phyloP scores from a whole-genome alignment of 192 early-diverging fungal species.

The Rhizophagus prolifer region DNA sequence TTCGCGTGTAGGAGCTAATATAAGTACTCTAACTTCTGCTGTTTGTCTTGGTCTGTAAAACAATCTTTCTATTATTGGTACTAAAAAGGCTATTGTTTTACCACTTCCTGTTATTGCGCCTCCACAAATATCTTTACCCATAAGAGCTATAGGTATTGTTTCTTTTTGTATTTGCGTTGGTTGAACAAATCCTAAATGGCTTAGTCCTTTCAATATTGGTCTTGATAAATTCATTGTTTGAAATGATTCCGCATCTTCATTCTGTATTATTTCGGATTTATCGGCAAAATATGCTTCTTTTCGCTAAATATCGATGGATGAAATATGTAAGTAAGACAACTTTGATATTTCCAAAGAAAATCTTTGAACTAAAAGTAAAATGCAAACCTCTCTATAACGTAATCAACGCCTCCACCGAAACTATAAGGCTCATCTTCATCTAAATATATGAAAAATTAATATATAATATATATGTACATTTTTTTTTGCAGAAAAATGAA shows the following conservation, averaged over 20 bases:
- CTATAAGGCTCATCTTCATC: conserved; percentile 33
- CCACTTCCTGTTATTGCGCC: conserved; percentile 98
- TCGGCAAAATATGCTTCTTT: conserved; percentile 63
- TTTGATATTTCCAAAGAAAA: neutral
- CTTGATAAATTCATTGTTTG: conserved; percentile 90
- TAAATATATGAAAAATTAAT: conserved; percentile 11
- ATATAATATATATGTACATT: neutral
- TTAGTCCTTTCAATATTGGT: conserved; percentile 89
- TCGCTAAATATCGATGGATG: conserved; percentile 31
- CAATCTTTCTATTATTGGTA: conserved; percentile 94
- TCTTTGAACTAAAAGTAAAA: neutral
- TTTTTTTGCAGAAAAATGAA: neutral
- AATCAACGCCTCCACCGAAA: conserved; percentile 41
- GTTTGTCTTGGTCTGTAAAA: conserved; percentile 82
- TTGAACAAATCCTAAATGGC: conserved; percentile 84
- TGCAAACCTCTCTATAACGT: conserved; percentile 40
- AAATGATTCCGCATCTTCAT: conserved; percentile 72
- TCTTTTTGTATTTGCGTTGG: conserved; percentile 93
- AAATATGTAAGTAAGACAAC: neutral
- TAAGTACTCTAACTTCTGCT: conserved; percentile 79
- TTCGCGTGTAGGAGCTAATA: conserved; percentile 97
- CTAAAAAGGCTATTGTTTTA: conserved; percentile 96
- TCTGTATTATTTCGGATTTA: conserved; percentile 8
- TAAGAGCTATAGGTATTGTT: conserved; percentile 90
- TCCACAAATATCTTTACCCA: conserved; percentile 97